A percentile compares a stretch with the other conserved stretches of the same genome.
These are phyloP conservation scores for Phaeophleospora eucalypticola DNA, from an alignment of 2,329 filamentous ascomycete species.

Conservation along the genomic window DNA sequence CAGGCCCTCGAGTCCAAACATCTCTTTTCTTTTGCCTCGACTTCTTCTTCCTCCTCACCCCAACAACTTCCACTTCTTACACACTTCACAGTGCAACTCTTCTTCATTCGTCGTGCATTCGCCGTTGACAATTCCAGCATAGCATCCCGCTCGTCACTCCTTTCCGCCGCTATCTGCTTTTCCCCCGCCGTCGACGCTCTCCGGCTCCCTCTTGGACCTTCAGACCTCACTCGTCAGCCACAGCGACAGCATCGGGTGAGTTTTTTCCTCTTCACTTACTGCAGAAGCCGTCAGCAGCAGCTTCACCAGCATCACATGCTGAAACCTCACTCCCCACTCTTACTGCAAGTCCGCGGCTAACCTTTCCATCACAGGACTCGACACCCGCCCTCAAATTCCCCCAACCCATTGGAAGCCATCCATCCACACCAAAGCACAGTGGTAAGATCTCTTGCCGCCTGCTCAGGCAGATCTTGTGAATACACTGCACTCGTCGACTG, in stretches of 20 bases:
- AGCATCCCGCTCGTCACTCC: conserved; percentile 34
- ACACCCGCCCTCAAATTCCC: conserved; percentile 9
- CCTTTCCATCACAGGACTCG: conserved; percentile 11
- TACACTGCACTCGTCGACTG: no score
- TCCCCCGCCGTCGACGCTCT: conserved; percentile 22
- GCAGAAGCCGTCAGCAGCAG: not conserved
- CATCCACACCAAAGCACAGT: conserved; percentile 23
- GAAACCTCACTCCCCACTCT: not conserved
- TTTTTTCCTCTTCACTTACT: conserved; percentile 72
- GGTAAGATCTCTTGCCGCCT: conserved; percentile 24
- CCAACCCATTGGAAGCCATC: conserved; percentile 23
- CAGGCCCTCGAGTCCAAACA: conserved; percentile 5
- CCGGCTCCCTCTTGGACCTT: conserved; percentile 7
- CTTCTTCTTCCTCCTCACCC: conserved; percentile 22
- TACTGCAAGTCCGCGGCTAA: conserved; percentile 7
- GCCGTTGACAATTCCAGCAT: conserved; percentile 31
- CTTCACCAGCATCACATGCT: not conserved
- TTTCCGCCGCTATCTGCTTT: conserved; percentile 26
- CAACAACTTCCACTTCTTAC: conserved; percentile 28
- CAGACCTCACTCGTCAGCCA: conserved; percentile 56
- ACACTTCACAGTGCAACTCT: conserved; percentile 22
- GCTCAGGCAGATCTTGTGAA: no score
- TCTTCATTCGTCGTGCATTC: conserved; percentile 37
- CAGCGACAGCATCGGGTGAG: conserved; percentile 99
- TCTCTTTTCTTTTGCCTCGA: conserved; percentile 6